A percentile compares a stretch with the other conserved stretches of the same genome.
Conservation (phyloP, 2,329 filamentous ascomycete species). For the Chlorencoelia australis region DNA sequence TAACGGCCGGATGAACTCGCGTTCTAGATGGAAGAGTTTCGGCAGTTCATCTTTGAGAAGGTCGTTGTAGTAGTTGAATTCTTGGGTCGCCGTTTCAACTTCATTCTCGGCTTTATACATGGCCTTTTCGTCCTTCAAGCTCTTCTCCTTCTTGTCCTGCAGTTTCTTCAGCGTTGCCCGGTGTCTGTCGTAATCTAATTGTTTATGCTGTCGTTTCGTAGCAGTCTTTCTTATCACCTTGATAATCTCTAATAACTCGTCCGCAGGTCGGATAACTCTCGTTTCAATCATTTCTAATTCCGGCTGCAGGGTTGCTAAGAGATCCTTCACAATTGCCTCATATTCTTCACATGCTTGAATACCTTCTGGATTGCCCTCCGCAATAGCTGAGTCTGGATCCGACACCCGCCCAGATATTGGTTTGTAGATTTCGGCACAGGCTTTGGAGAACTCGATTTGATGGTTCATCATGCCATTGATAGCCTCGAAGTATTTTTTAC, state of each 20-base stretch:
- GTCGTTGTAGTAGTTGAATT: constrained; percentile 98
- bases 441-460: constrained; percentile 96
- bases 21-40: constrained; percentile 79
- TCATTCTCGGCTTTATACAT: constrained; percentile 93
- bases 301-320: constrained; percentile 78
- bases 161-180: constrained; percentile 79
- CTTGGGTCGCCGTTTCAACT: constrained; percentile 81
- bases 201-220: constrained; percentile 90
- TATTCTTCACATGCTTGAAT: constrained; percentile 96
- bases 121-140: constrained; percentile 92
- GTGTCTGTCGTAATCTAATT: constrained; percentile 90
- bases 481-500: constrained; percentile 92
- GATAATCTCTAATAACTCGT: constrained; percentile 88
- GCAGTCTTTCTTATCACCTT: constrained; percentile 87
- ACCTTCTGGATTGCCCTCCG: constrained; percentile 83
- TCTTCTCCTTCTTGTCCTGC: constrained; percentile 95
- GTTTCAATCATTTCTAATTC: constrained; percentile 97
- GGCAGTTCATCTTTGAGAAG: constrained; percentile 92
- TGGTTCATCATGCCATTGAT: constrained; percentile 97
- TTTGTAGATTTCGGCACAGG: constrained; percentile 94
- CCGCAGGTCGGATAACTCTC: constrained; percentile 81
- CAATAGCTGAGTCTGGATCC: constrained; percentile 72
- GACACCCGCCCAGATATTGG: constrained; percentile 94
- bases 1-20: constrained; percentile 89
- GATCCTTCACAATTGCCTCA: constrained; percentile 77